Percentiles rank a stretch among this genome's conserved stretches.
phyloP scores from a whole-genome alignment of 1,284 basidiomycete species.

The Malassezia caprae region DNA sequence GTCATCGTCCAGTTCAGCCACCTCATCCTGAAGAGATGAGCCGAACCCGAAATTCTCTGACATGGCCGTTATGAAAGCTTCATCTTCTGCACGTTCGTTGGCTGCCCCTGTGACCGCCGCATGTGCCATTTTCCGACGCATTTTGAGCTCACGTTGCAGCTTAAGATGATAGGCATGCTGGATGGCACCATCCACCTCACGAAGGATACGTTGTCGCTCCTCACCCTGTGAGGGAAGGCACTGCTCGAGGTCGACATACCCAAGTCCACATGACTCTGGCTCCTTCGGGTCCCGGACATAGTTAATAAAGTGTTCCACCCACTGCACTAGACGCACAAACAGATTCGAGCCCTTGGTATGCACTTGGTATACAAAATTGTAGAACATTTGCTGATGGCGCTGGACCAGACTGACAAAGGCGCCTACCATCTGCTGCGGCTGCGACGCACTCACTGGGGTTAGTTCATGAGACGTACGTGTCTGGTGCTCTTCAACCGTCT shows the following conservation, averaged over 20 bases:
- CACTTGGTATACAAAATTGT: constrained; percentile 94
- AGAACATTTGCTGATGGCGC: constrained; percentile 89
- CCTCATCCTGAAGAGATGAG: constrained; percentile 38
- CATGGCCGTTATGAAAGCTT: constrained; percentile 35
- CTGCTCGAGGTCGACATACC: constrained; percentile 37
- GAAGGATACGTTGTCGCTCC: constrained; percentile 27
- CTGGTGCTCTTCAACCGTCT: constrained; percentile 82
- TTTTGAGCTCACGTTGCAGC: constrained; percentile 39
- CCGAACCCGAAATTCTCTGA: constrained; percentile 43
- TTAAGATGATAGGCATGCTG: constrained; percentile 43
- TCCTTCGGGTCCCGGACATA: constrained; percentile 60
- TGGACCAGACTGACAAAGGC: constrained; percentile 86
- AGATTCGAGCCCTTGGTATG: constrained; percentile 91
- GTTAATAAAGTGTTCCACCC: constrained; percentile 91
- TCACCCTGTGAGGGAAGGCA: constrained; percentile 37
- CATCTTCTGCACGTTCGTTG: constrained; percentile 22
- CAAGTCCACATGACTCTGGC: constrained; percentile 18
- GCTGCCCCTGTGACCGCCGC: constrained; percentile 32
- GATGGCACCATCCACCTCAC: constrained; percentile 41
- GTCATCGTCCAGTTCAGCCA: constrained; percentile 29
- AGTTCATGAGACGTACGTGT: constrained; percentile 55
- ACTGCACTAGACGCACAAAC: constrained; percentile 86
- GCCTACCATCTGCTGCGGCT: constrained; percentile 77
- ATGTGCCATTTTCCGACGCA: constrained; percentile 32
- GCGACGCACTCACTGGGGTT: constrained; percentile 54